Base-by-base conservation (phyloP, 2,329 filamentous ascomycete species). In the Neonectria magnoliae region DNA sequence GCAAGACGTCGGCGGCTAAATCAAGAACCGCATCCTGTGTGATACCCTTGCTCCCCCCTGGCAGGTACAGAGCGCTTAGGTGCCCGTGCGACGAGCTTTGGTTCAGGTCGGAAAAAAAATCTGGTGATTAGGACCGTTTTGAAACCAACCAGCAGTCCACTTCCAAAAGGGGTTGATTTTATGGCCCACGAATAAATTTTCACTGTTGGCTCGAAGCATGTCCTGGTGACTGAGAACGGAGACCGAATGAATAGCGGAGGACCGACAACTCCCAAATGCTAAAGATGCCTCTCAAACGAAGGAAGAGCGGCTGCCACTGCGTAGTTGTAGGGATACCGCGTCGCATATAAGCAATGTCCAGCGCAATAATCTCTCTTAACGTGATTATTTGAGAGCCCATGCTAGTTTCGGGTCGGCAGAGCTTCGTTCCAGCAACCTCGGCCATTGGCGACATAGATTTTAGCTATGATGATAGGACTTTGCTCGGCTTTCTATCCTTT, bases 41-140 rank as follows among this genome's bases (percentile, higher is more conserved):
- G 44, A 14, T n/a, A 36, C 56, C 50, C 61, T 38, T 44, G 56
- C 36, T 44, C 31, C 33, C 31, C 61, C 41, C 33, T 42, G 31
- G 20, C 33, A 20, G 31, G 42, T 20, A 16, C 18, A 27, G n/a
- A 55, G 60, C 60, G 60, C 61, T 64, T 54, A 59, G 56, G 44
- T 60, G 42, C 20, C 51, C 18, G 36, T 55, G 42, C 14, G 50
- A 38, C 22, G 41, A 57, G 33, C 16, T 36, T 20, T 6, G 31
- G 44, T 42, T 33, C 38, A 50, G 27, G 29, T 22, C 45, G 27
- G 22, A 16, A 50, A 29, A 16, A 50, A 50, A 63, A 42, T 41
- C 36, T 48, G 38, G 48, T 27, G 31, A 45, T 29, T 27, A 42
- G 29, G 48, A 55, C 31, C 5, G 18, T 33, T 13, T 18, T 33